Evolutionary conservation across 495 filamentous ascomycete genomes (phyloP).

Genomic region (Talaromyces thailandensis): DNA sequence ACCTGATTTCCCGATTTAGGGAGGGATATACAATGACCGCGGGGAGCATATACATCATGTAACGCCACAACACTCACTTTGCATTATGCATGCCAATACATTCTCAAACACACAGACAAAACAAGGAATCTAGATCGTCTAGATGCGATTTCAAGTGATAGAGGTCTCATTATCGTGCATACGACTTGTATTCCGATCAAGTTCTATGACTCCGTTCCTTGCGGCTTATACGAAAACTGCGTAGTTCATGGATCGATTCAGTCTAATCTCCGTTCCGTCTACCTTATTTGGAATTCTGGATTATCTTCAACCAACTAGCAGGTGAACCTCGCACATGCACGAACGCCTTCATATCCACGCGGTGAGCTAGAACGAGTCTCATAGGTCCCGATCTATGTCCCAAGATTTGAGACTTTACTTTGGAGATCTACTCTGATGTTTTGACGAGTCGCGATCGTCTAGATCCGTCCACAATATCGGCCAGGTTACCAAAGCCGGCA

Average conservation of each 20-base stretch:
- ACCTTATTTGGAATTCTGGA: background rate
- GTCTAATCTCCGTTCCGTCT: background rate
- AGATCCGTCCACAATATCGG: background rate
- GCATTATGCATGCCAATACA: background rate
- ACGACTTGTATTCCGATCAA: background rate
- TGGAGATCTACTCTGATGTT: no score
- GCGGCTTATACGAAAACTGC: background rate
- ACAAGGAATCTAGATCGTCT: background rate
- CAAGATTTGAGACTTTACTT: background rate
- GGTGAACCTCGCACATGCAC: background rate
- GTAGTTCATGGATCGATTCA: background rate
- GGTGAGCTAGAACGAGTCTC: background rate
- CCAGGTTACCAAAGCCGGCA: background rate
- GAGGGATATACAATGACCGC: background rate
- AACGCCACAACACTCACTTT: background rate
- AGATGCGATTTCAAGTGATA: background rate
- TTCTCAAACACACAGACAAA: background rate
- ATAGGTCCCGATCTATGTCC: no score
- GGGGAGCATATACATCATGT: background rate
- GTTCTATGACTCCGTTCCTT: background rate
- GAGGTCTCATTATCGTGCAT: background rate
- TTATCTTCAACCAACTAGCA: background rate
- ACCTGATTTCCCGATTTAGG: background rate
- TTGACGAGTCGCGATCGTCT: no score
- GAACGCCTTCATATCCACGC: background rate